Percentiles rank a stretch among this genome's conserved stretches.
These are phyloP conservation scores for Cryptosporidium ubiquitum DNA, from an alignment of 169 alveolate species.

Conservation along the genomic window DNA sequence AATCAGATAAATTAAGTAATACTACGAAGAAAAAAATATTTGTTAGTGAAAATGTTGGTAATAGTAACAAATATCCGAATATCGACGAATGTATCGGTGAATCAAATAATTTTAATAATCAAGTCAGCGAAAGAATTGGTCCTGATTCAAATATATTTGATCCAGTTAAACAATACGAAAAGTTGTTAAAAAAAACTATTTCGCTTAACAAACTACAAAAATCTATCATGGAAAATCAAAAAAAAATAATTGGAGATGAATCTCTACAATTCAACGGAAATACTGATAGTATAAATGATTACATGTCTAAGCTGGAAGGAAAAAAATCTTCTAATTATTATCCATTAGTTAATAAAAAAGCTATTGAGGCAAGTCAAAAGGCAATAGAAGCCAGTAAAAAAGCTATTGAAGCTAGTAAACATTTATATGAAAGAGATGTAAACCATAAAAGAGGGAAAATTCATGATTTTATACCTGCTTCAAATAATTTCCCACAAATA, in stretches of 20 bases:
- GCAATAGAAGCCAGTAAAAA: conserved; percentile 52
- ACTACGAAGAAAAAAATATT: background rate
- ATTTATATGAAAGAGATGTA: conserved; percentile 15
- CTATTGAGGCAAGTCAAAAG: conserved; percentile 51
- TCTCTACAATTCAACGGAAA: background rate
- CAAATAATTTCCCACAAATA: conserved; percentile 53
- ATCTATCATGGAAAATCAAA: conserved; percentile 31
- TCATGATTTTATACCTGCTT: conserved; percentile 63
- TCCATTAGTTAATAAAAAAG: conserved; percentile 42
- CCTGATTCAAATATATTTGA: conserved; percentile 6
- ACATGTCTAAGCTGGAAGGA: background rate
- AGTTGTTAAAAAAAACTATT: conserved; percentile 33
- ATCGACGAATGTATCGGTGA: conserved; percentile 21
- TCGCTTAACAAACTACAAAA: conserved; percentile 59
- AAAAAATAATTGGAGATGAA: conserved; percentile 9
- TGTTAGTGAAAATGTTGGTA: conserved; percentile 12
- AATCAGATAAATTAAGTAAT: background rate
- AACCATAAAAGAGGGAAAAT: conserved; percentile 48
- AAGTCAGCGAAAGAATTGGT: background rate
- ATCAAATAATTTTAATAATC: background rate
- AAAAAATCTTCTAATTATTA: background rate
- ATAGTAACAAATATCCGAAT: background rate
- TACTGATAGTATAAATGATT: background rate
- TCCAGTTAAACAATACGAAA: conserved; percentile 36
- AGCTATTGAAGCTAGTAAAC: conserved; percentile 40